These are phyloP conservation scores for Phytophthora boehmeriae DNA, from an alignment of 352 stramenopile species.

Conservation along the genomic window DNA sequence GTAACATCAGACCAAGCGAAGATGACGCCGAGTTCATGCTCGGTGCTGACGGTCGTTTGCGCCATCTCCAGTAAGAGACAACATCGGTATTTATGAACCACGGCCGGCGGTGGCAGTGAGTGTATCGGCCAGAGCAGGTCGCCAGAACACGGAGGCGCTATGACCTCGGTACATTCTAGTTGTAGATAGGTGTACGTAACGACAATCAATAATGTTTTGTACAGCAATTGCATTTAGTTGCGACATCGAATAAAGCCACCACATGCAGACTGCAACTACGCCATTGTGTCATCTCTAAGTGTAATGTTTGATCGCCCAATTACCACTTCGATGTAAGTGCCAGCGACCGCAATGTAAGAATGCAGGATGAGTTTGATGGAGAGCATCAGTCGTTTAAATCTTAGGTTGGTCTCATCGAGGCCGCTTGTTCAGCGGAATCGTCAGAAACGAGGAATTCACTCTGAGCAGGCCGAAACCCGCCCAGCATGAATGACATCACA, in stretches of 20 bases:
- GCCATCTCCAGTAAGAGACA: constrained; percentile 25
- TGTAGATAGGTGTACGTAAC: neutral
- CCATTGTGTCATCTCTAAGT: no score
- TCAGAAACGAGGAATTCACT: constrained; percentile 94
- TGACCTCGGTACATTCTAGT: constrained; percentile 1
- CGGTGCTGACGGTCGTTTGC: constrained; percentile 29
- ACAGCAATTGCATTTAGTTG: neutral
- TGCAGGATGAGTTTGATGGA: constrained; percentile 16
- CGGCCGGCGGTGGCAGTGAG: constrained; percentile 12
- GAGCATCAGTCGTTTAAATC: constrained; percentile 83
- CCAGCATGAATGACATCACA: constrained; percentile 85
- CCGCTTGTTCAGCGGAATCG: constrained; percentile 83
- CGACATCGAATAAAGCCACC: no score
- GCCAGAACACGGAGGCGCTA: constrained; percentile 9
- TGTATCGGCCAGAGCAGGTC: constrained; percentile 9
- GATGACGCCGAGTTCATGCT: constrained; percentile 40
- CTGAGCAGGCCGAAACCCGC: constrained; percentile 39
- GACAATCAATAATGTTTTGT: neutral
- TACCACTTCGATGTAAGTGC: no score
- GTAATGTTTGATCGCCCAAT: no score
- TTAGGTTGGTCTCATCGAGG: constrained; percentile 88
- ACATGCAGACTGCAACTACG: no score
- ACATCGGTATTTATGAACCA: constrained; percentile 40
- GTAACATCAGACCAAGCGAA: constrained; percentile 34
- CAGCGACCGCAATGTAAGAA: neutral